Conservation (phyloP, 352 stramenopile genomes). For the Pythium dissimile region DNA sequence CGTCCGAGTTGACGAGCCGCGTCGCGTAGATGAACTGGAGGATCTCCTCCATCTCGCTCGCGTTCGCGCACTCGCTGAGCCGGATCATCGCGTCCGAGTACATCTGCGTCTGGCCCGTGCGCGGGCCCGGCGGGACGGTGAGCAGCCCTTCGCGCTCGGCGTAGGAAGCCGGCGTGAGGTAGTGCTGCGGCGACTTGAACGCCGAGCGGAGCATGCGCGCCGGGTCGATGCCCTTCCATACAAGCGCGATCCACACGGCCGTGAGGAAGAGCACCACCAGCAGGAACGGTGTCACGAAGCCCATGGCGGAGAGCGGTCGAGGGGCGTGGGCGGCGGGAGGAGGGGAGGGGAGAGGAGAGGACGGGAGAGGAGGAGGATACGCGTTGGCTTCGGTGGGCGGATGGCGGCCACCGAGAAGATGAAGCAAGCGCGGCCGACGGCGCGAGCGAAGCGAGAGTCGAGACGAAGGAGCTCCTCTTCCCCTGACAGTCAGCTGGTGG, state of each 20-base stretch:
- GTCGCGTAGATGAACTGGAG: conserved; percentile 48
- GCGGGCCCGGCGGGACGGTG: conserved; percentile 22
- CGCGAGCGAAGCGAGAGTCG: neutral
- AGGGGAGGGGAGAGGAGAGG: neutral
- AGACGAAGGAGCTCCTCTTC: neutral
- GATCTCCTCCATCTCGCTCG: conserved; percentile 56
- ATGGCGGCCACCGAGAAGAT: no score
- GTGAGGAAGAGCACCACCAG: conserved; percentile 42
- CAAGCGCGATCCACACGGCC: conserved; percentile 34
- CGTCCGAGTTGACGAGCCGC: conserved; percentile 58
- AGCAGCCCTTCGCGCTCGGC: conserved; percentile 54
- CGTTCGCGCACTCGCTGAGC: conserved; percentile 33
- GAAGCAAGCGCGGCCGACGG: neutral
- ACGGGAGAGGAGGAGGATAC: neutral
- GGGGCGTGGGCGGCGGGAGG: neutral
- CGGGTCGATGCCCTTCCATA: conserved; percentile 59
- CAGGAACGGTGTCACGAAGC: conserved; percentile 38
- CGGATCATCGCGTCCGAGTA: conserved; percentile 66
- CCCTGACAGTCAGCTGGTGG: conserved; percentile 2
- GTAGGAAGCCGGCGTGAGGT: conserved; percentile 37
- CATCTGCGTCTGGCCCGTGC: conserved; percentile 57
- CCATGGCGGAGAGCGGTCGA: conserved; percentile 22
- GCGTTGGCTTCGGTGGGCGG: neutral
- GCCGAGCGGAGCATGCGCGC: conserved; percentile 54
- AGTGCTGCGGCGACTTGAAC: conserved; percentile 49